Conservation (phyloP, 2,329 filamentous ascomycete species). For the Diaporthe vexans region DNA sequence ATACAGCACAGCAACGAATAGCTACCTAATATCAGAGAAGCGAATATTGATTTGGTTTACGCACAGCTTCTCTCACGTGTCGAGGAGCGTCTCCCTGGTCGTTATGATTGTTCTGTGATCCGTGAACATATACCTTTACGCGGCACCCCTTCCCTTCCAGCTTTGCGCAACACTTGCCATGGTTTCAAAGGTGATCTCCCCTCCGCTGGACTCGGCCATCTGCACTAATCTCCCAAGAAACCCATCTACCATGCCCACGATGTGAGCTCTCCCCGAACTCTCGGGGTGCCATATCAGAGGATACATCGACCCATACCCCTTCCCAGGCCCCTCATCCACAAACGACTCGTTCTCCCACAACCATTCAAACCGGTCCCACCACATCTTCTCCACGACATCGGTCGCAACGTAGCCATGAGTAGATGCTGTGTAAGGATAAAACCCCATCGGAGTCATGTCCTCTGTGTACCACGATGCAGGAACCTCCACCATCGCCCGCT, state of each 20-base stretch:
- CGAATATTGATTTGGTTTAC: not conserved
- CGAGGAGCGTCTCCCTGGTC: not conserved
- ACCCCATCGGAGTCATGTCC: constrained; percentile 64
- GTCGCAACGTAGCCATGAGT: constrained; percentile 71
- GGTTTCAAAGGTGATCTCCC: constrained; percentile 8
- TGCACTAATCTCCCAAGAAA: constrained; percentile 62
- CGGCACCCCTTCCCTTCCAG: not conserved
- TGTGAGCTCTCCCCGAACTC: constrained; percentile 72
- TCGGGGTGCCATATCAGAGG: constrained; percentile 70
- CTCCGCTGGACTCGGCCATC: constrained; percentile 1
- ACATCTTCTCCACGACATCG: constrained; percentile 70
- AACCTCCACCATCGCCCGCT: constrained; percentile 56
- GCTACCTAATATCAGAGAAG: not conserved
- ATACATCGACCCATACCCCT: constrained; percentile 50
- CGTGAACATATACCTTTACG: not conserved
- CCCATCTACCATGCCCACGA: constrained; percentile 64
- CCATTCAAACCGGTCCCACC: constrained; percentile 72
- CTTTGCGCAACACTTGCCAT: constrained; percentile 17
- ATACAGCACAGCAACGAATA: not conserved
- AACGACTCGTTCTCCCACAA: constrained; percentile 59
- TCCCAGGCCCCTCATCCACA: constrained; percentile 46
- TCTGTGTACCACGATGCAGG: constrained; percentile 65
- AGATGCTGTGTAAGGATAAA: constrained; percentile 61
- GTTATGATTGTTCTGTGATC: not conserved
- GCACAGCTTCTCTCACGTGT: not conserved